Evolutionary conservation across 805 yeast species (phyloP).

Genomic region (Saturnispora saitoi): DNA sequence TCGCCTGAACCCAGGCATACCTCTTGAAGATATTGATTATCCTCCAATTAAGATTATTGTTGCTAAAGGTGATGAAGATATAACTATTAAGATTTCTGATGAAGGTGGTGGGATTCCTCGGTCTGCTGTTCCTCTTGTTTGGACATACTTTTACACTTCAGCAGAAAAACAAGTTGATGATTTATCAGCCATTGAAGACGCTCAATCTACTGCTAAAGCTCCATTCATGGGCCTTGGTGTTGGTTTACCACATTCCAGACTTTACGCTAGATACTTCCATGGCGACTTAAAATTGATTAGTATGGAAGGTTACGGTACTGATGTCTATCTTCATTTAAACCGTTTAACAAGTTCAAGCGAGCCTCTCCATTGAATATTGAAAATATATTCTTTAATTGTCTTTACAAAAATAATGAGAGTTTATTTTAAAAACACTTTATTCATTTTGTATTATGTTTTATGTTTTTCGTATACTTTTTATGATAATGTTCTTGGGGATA

Average conservation of each 20-base stretch:
- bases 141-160: slow-evolving; percentile 89
- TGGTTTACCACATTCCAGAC: slow-evolving; percentile 77
- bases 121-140: slow-evolving; percentile 71
- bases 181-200: background rate
- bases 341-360: slow-evolving; percentile 66
- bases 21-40: slow-evolving; percentile 55
- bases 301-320: slow-evolving; percentile 94
- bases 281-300: slow-evolving; percentile 81
- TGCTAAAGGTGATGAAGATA: slow-evolving; percentile 83
- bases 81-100: slow-evolving; percentile 82
- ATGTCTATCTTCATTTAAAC: slow-evolving; percentile 80
- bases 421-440: too few relatives aligned
- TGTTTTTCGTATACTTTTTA: too few relatives aligned
- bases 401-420: too few relatives aligned
- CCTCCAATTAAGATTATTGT: slow-evolving; percentile 84
- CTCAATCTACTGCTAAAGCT: slow-evolving; percentile 36
- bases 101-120: slow-evolving; percentile 94
- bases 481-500: too few relatives aligned
- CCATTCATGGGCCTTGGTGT: slow-evolving; percentile 95
- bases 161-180: slow-evolving; percentile 47
- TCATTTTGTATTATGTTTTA: too few relatives aligned
- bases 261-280: slow-evolving; percentile 84
- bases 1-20: slow-evolving; percentile 40
- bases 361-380: slow-evolving; percentile 41
- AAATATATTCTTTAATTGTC: background rate